Base-by-base conservation (phyloP, 2,329 filamentous ascomycete genomes). In the Samsoniella hepiali region DNA sequence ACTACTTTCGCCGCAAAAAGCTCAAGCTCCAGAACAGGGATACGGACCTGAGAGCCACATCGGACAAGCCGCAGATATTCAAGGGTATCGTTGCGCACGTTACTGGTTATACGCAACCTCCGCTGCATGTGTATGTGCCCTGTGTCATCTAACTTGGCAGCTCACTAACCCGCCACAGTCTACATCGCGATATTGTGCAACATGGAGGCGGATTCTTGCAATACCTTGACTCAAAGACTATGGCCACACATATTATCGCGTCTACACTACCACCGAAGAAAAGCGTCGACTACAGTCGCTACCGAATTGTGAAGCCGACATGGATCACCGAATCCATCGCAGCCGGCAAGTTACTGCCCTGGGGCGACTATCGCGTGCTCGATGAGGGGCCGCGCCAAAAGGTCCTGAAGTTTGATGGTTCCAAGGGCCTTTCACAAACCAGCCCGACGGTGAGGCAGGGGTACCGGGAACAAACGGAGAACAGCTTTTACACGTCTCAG, bases 11-110 rank as follows among this genome's bases (percentile, higher is more conserved):
- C 57, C 88, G 93, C 63, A 99, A 99, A 81, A 97, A 96, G 81
- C 88, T 97, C 75, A 99, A 99, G 73, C 83, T 99, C 3, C 95
- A 98, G 75, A 99, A 99, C 71, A 84, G 95, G 36, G 95, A 99
- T 76, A 88, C 88, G 9, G 86, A 96, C 61, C 81, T 96, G 51
- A 88, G 94, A 64, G 84, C 89, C 38, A 80, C 85, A 4, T 76
- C 79, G 0, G 87, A 89, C 68, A 91, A 90, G 67, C 91, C 93
- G 10, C 87, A 86, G 66, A 92, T 99, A 59, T 99, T 99, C 81
- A 91, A 89, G 68, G 93, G 92, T 0, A 84, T 98, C 9, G 93
- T 97, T 13, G 92, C 89, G 10, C 91, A 97, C 76, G 90, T 99
- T 31, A 96, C 93, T 69, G 95, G 95, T 56, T 99, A 98, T 73